Base-by-base conservation (phyloP, 768 basidiomycete genomes). In the Kwoniella sp. region DNA sequence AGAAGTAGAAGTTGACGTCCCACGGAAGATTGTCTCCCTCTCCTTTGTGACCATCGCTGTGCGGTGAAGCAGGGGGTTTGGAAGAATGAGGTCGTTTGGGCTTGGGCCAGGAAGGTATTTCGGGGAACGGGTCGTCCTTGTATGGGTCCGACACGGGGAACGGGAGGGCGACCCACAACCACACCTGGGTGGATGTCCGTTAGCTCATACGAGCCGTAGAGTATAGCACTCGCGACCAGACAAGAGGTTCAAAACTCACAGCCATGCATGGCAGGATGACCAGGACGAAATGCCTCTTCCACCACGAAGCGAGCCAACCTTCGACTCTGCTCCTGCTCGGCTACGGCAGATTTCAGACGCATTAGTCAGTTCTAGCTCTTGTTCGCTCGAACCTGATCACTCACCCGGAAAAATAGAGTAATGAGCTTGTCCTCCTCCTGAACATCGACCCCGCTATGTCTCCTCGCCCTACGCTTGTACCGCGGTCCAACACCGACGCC, bases 1-100 rank as follows among this genome's bases (percentile, higher is more conserved):
- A 77, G 64, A 76, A 77, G 46, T 65, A 73, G 43, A 77, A 78
- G 53, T 76, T 77, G 27, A 74, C 71, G 44, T 78, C 77, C 19
- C 76, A 59, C 0, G 75, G 75, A 14, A 74, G 8, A 53, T 56
- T 2, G 39, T 37, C 0, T 39, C 44, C 4, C 56, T 26, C 25
- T 40, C 53, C 20, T n/a, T n/a, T n/a, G n/a, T n/a, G 34, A 19
- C 46, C 34, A n/a, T 53, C 47, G 17, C 40, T 53, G 37, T 59
- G 56, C 28, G 59, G 56, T 26, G 32, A n/a, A n/a, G n/a, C n/a
- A n/a, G n/a, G n/a, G n/a, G n/a, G 37, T n/a, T n/a, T n/a, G n/a
- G n/a, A n/a, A n/a, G n/a, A n/a, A n/a, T n/a, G n/a, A n/a, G n/a
- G n/a, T n/a, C n/a, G n/a, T n/a, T n/a, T n/a, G n/a, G n/a, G 20